Percentiles rank a stretch among this genome's conserved stretches.
Evolutionary conservation across 2,329 filamentous ascomycete species (phyloP).

Genomic region (Capronia americana): DNA sequence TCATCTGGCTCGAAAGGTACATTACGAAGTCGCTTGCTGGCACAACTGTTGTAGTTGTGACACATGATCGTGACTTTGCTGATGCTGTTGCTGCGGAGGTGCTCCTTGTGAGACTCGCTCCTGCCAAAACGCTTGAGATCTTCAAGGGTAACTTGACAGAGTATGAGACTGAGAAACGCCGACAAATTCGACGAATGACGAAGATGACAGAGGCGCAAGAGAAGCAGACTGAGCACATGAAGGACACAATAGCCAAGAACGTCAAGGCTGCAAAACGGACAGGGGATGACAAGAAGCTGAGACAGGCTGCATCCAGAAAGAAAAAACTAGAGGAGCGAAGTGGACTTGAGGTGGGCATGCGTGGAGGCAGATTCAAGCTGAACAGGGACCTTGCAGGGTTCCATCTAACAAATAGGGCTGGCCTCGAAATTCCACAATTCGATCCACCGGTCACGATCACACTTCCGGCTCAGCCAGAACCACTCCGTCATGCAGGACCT

Average conservation of each 20-base stretch:
- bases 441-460: conserved; percentile 47
- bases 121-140: conserved; percentile 72
- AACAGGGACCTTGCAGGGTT: conserved; percentile 74
- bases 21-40: conserved; percentile 64
- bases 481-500: conserved; percentile 76
- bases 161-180: conserved; percentile 67
- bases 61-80: conserved; percentile 82
- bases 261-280: conserved; percentile 76
- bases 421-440: conserved; percentile 72
- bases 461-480: conserved; percentile 46
- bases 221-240: conserved; percentile 78
- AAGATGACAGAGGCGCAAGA: conserved; percentile 85
- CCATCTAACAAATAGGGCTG: conserved; percentile 64
- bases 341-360: conserved; percentile 75
- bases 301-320: conserved; percentile 82
- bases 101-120: conserved; percentile 66
- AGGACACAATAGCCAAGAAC: conserved; percentile 76
- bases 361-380: conserved; percentile 78
- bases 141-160: conserved; percentile 77
- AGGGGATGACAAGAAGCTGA: conserved; percentile 82
- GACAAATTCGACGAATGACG: conserved; percentile 70
- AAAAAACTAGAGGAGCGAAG: conserved; percentile 83
- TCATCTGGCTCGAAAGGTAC: conserved; percentile 82
- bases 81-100: conserved; percentile 77
- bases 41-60: conserved; percentile 72